Conservation (phyloP, 2,329 filamentous ascomycete species). For the Rhynchosporium graminicola region DNA sequence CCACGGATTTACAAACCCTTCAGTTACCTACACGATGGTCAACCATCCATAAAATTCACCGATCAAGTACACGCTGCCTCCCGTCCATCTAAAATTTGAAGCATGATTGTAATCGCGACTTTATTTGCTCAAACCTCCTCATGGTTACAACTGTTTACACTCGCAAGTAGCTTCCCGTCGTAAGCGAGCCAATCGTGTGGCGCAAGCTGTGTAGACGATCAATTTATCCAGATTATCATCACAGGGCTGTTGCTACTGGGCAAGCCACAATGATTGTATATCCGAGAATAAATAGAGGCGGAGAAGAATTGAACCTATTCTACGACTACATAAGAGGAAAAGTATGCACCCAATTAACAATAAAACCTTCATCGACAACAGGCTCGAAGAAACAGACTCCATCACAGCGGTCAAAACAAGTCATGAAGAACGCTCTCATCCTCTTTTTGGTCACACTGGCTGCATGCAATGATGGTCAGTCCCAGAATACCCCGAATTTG, state of each 20-base stretch:
- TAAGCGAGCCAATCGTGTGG: slow-evolving; percentile 3
- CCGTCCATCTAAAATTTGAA: neutral
- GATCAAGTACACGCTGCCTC: neutral
- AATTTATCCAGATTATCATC: neutral
- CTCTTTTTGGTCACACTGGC: neutral
- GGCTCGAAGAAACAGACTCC: neutral
- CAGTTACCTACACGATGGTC: neutral
- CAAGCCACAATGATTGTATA: neutral
- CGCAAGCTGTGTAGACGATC: neutral
- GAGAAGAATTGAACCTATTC: neutral
- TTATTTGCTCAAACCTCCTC: slow-evolving; percentile 4
- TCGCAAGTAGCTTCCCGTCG: neutral
- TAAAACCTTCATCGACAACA: neutral
- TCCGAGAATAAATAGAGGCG: neutral
- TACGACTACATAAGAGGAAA: neutral
- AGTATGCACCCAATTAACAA: neutral
- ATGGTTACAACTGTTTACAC: neutral
- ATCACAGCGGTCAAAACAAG: neutral
- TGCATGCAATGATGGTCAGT: neutral
- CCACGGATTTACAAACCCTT: neutral
- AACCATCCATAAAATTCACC: neutral
- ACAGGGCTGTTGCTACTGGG: neutral
- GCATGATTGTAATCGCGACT: neutral
- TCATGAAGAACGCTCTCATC: neutral
- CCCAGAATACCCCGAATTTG: neutral